Conservation (phyloP, 2,329 filamentous ascomycete genomes). For the Exophiala spinifera region DNA sequence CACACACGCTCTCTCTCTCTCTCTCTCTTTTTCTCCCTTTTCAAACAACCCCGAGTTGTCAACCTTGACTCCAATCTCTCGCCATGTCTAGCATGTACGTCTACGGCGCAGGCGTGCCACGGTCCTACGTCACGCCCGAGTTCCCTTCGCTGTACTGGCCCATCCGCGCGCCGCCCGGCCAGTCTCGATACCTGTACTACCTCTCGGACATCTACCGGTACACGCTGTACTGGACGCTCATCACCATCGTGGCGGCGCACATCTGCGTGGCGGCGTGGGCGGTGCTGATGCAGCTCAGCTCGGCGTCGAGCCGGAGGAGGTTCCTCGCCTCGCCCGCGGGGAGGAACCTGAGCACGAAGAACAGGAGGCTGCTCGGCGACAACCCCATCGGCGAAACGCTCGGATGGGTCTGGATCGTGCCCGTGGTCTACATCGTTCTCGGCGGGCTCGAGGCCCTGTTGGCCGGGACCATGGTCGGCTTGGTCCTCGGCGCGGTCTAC, state of each 20-base stretch:
- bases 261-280: conserved; percentile 69
- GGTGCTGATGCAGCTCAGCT: conserved; percentile 59
- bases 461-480: conserved; percentile 75
- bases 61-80: neutral
- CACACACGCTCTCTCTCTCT: no score
- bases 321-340: conserved; percentile 21
- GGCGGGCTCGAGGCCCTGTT: conserved; percentile 74
- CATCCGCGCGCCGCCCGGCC: conserved; percentile 54
- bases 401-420: conserved; percentile 63
- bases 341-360: conserved; percentile 22
- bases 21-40: no score
- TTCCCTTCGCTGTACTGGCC: conserved; percentile 85
- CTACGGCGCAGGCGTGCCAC: conserved; percentile 20
- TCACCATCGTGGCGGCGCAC: conserved; percentile 74
- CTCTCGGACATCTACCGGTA: conserved; percentile 80
- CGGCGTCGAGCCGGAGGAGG: conserved; percentile 18
- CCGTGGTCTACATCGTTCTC: conserved; percentile 66
- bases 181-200: conserved; percentile 66
- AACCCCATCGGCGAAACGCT: conserved; percentile 26
- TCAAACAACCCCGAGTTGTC: no score
- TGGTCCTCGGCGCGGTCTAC: conserved; percentile 77
- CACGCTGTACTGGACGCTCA: conserved; percentile 80
- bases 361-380: conserved; percentile 25
- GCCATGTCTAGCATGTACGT: neutral
- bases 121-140: conserved; percentile 60